phyloP scores from a whole-genome alignment of 192 early-diverging fungal genomes.

The Backusella circina region DNA sequence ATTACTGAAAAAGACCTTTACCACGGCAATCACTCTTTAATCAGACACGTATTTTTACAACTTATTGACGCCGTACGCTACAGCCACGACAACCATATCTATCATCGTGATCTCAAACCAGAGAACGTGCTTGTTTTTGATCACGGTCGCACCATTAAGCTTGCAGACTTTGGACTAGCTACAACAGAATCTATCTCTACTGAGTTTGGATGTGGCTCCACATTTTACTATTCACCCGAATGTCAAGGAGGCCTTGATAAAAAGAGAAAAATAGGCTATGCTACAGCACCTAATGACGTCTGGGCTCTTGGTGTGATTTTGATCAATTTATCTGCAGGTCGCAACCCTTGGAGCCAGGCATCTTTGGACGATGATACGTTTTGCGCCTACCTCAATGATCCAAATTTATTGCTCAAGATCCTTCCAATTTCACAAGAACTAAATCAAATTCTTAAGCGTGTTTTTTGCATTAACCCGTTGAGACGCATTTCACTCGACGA shows the following conservation, averaged over 20 bases:
- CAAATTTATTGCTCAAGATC: conserved; percentile 58
- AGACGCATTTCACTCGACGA: conserved; percentile 49
- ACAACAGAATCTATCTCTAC: conserved; percentile 75
- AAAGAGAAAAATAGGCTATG: conserved; percentile 38
- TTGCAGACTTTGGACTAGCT: conserved; percentile 94
- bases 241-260: conserved; percentile 56
- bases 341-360: conserved; percentile 78
- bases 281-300: conserved; percentile 78
- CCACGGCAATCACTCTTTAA: conserved; percentile 66
- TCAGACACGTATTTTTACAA: conserved; percentile 80
- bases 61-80: conserved; percentile 80
- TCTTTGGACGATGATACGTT: conserved; percentile 75
- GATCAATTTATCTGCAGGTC: conserved; percentile 82
- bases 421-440: conserved; percentile 67
- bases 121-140: conserved; percentile 67
- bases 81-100: conserved; percentile 69
- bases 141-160: conserved; percentile 66
- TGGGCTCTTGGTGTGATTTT: conserved; percentile 90
- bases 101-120: conserved; percentile 92
- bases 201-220: conserved; percentile 87
- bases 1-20: conserved; percentile 83
- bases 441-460: conserved; percentile 66
- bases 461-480: conserved; percentile 65
- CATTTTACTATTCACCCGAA: conserved; percentile 62
- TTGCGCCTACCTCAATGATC: conserved; percentile 62